phyloP scores from a whole-genome alignment of 2,329 filamentous ascomycete genomes.

The Thielaviopsis populi region DNA sequence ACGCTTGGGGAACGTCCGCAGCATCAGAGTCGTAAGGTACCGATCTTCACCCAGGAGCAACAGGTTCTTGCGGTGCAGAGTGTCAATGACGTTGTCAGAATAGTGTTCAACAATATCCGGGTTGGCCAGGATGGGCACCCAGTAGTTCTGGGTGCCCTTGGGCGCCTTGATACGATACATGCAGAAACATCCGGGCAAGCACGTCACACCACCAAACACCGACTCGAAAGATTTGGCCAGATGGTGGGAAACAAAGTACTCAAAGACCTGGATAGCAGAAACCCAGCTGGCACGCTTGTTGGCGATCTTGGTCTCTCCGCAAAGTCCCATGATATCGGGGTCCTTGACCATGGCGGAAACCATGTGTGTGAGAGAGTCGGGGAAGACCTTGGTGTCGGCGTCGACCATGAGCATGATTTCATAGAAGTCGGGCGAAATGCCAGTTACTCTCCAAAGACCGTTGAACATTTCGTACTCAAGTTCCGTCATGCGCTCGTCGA shows the following conservation, averaged over 20 bases:
- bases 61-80: slow-evolving; percentile 93
- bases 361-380: slow-evolving; percentile 97
- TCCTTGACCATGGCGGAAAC: slow-evolving; percentile 98
- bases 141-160: slow-evolving; percentile 97
- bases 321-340: slow-evolving; percentile 97
- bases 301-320: slow-evolving; percentile 97
- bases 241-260: slow-evolving; percentile 99
- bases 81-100: slow-evolving; percentile 97
- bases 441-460: slow-evolving; percentile 94
- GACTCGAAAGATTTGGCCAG: slow-evolving; percentile 95
- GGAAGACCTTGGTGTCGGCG: slow-evolving; percentile 97
- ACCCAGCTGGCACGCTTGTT: slow-evolving; percentile 95
- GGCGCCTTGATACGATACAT: slow-evolving; percentile 99
- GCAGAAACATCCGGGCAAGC: slow-evolving; percentile 96
- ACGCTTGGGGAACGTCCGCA: slow-evolving; percentile 95
- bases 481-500: slow-evolving; percentile 98
- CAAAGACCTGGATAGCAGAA: slow-evolving; percentile 95
- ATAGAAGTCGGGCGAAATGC: slow-evolving; percentile 95
- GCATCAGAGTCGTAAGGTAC: slow-evolving; percentile 91
- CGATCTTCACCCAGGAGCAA: slow-evolving; percentile 85
- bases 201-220: slow-evolving; percentile 96
- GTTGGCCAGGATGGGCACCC: slow-evolving; percentile 96
- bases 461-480: slow-evolving; percentile 99
- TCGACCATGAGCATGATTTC: slow-evolving; percentile 98
- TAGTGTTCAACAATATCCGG: slow-evolving; percentile 98